Conservation (phyloP, 305 asterid genomes). For the Rubia balearica region DNA sequence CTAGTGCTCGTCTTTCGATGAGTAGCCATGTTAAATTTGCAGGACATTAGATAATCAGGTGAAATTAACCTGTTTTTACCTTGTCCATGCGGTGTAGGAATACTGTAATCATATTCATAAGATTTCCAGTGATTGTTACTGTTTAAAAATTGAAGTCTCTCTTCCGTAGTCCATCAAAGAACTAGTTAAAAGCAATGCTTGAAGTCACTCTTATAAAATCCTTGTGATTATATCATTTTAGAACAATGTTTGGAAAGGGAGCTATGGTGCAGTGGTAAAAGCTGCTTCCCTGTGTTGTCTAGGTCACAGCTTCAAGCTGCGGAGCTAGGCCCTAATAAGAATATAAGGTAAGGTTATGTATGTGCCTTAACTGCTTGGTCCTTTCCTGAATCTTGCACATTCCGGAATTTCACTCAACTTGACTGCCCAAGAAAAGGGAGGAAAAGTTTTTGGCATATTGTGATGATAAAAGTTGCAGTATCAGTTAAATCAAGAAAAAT, state of each 20-base stretch:
- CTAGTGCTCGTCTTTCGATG: background rate
- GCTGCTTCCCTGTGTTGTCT: background rate
- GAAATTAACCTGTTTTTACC: background rate
- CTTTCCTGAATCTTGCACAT: background rate
- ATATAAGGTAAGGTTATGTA: background rate
- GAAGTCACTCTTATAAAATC: background rate
- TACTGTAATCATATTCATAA: background rate
- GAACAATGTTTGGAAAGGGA: background rate
- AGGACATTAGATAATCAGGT: background rate
- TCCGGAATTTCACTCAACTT: background rate
- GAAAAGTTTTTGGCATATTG: background rate
- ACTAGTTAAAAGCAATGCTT: background rate
- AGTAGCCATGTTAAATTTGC: background rate
- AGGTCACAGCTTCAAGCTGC: background rate
- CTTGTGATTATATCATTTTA: background rate
- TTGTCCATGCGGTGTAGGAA: background rate
- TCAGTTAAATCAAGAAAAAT: background rate
- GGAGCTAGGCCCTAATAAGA: background rate
- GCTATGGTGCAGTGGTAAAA: background rate
- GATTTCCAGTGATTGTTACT: background rate
- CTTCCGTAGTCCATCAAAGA: background rate
- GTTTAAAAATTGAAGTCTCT: constrained; percentile 2
- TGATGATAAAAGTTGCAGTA: background rate
- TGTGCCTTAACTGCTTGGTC: background rate
- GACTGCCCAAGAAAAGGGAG: background rate